Evolutionary conservation across 257 asterid genomes (phyloP), one percentile per base, ranked within the genome.

Genomic region (Coffea canephora): DNA sequence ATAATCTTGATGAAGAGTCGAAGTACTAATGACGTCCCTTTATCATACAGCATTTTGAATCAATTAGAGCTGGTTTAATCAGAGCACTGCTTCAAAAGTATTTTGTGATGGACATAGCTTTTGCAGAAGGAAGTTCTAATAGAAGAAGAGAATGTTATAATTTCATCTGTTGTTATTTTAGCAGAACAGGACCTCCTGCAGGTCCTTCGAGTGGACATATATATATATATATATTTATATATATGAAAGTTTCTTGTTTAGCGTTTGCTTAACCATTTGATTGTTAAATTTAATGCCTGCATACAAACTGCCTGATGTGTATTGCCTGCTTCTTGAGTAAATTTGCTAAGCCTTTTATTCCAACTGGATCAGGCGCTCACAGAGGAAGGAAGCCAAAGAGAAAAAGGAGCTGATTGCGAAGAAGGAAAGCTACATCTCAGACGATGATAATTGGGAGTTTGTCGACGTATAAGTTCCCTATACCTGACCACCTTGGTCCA

Each of bases 381-480:
- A 15, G 31, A 80, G 85, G 52, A 91, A 82, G 80, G 81, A 61
- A 43, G 39, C 61, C 15, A 23, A n/a, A 68, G 69, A 77, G 76
- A 86, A 13, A 21, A 77, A 82, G 48, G 80, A 1, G 11, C 84
- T 83, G 55, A 39, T 50, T 36, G 43, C 77, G 57, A 81, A 82
- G 82, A 81, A 83, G 76, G 80, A 80, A 67, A 81, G 84, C 7
- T 79, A 81, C 11, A 84, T 76, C 41, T 78, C 89, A 11, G 87
- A 84, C 45, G 89, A 89, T 23, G 96, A 91, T 80, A 88, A 85
- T 82, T 91, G 93, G 96, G 93, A 91, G 75, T 73, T 73, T 69
- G 34, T 75, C 9, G 87, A 77, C 39, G 68, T 80, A 27, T 90
- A 88, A 80, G n/a, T 81, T 62, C 93, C 93, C 13, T 89, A 89